Conservation (phyloP, 2,329 filamentous ascomycete genomes). For the Byssoonygena ceratinophila region DNA sequence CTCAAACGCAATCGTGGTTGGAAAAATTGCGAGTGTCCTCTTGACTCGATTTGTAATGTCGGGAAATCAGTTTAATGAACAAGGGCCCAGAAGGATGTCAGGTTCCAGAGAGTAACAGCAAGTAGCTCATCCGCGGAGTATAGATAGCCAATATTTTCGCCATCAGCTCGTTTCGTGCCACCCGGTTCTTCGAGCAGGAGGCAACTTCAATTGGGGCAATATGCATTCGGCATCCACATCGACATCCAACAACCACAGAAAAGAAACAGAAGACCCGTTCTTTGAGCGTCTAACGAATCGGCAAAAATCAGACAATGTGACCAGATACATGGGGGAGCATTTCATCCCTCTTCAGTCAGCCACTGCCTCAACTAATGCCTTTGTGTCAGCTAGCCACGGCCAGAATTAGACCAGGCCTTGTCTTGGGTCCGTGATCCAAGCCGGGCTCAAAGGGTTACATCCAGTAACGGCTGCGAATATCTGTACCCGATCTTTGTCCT, state of each 20-base stretch:
- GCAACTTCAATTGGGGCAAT: too few species aligned
- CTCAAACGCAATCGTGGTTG: background rate
- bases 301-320: background rate
- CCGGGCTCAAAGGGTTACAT: conserved; percentile 9
- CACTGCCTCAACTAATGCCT: background rate
- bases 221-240: background rate
- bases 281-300: background rate
- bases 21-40: background rate
- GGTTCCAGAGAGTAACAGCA: too few species aligned
- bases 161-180: too few species aligned
- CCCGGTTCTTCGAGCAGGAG: too few species aligned
- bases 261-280: background rate
- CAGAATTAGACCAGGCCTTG: background rate
- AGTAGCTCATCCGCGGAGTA: background rate
- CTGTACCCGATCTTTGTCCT: background rate
- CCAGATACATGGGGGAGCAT: background rate
- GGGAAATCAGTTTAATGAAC: background rate
- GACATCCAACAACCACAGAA: too few species aligned
- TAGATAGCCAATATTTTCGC: too few species aligned
- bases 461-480: background rate
- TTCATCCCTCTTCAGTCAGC: background rate
- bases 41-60: background rate
- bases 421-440: background rate
- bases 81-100: too few species aligned
- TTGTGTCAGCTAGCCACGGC: conserved; percentile 2